Evolutionary conservation across 352 stramenopile species (phyloP).

Genomic region (Blastocystis sp.): DNA sequence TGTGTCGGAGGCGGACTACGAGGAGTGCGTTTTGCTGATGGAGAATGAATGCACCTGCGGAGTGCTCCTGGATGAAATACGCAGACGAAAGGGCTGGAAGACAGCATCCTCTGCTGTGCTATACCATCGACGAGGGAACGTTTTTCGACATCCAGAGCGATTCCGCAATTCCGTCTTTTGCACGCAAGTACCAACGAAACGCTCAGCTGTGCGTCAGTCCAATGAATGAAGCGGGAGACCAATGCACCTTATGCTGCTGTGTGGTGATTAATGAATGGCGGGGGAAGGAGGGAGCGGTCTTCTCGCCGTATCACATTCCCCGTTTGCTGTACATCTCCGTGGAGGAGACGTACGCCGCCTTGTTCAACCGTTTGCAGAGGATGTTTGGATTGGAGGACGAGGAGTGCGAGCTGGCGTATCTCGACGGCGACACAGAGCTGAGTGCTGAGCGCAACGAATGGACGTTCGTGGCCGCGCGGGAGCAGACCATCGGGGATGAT

Average conservation of each 20-base stretch:
- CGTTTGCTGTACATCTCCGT: not conserved
- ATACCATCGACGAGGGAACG: conserved; percentile 23
- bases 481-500: conserved; percentile 30
- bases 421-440: not conserved
- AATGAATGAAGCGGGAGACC: not conserved
- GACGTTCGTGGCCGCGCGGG: not conserved
- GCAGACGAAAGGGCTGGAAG: not conserved
- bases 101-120: not conserved
- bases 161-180: not conserved
- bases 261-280: not conserved
- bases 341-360: not conserved
- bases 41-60: conserved; percentile 23
- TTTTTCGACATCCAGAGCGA: not conserved
- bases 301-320: conserved; percentile 34
- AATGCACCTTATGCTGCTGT: not conserved
- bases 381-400: conserved; percentile 10
- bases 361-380: not conserved
- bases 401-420: not conserved
- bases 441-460: not conserved
- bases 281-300: not conserved
- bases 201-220: not conserved
- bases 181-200: not conserved
- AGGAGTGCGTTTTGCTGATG: conserved; percentile 23
- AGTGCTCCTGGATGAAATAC: not conserved
- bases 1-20: conserved; percentile 7